Base-by-base conservation (phyloP, 768 basidiomycete species). In the Russula lepida region DNA sequence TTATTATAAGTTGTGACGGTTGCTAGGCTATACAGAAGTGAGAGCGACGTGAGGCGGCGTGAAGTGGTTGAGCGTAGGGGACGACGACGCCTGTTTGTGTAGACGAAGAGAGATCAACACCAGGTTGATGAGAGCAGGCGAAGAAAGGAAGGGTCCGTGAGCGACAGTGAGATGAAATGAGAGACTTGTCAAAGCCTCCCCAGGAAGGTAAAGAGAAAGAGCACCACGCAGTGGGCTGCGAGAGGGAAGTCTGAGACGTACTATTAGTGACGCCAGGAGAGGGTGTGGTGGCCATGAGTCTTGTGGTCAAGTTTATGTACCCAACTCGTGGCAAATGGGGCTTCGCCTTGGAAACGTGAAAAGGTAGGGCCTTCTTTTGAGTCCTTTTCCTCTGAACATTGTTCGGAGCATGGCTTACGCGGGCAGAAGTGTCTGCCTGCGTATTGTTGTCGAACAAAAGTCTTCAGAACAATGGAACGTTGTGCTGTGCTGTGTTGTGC, bases 181-280 rank as follows among this genome's bases (percentile, higher is more conserved):
- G 30, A 44, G 51, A 58, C 56, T 54, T 27, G 17, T 58, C 51
- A 23, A 54, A 54, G 39, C n/a, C 56, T 21, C 56, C 44, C 54
- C 52, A 33, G 44, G 41, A 28, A 33, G 28, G n/a, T 30, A 54
- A 58, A 39, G 2, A 33, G 17, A 37, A 52, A 5, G 30, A 52
- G 56, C 52, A 25, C 62, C 62, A 63, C 62, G 33, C 62, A 37
- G 62, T 63, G 62, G 62, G 56, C 50, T 46, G 56, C 33, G n/a
- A 35, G 58, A 47, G 23, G 33, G 28, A 21, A 2, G 28, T 23
- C 33, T 44, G 21, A 43, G 28, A 47, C 17, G 56, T 48, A 51
- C 56, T 41, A 27, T 19, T 11, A 48, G 51, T 32, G 32, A 58
- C 57, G 51, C 53, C 57, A 30, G 53, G 57, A 7, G 54, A 54